Evolutionary conservation across 202 grass and related monocot species (phyloP), one percentile per base, ranked within the genome.

Genomic region (Sporobolus alterniflorus): DNA sequence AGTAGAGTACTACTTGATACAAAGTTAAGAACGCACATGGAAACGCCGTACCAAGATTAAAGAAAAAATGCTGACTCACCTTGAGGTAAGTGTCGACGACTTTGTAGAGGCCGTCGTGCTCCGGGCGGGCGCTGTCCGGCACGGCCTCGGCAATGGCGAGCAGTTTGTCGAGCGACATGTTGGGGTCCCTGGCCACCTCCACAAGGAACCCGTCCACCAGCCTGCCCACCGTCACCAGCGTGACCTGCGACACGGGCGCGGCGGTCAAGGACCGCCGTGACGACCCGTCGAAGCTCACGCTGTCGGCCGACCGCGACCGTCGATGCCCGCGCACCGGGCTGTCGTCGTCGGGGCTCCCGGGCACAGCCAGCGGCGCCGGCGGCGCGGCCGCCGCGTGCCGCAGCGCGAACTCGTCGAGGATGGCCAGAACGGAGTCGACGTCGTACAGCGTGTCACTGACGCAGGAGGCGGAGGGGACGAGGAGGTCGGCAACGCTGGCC

Each of bases 51-150:
- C 17, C 12, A 28, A n/a, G n/a, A n/a, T n/a, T n/a, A n/a, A n/a
- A n/a, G 9, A 9, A 14, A 5, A 54, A 51, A 22, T 22, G 0
- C 10, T 4, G 32, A 32, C 61, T 77, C 80, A 98, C 96, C 89
- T 84, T 88, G 64, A 98, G 93, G 88, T 92, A 98, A 65, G 82
- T 92, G 84, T 98, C 87, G 79, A 98, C 83, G 73, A 90, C 93
- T 88, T 90, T 85, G 91, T 98, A 98, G 64, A 98, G 80, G 43
- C 89, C 89, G 59, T 98, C 91, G 82, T 98, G 93, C 69, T 95
- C 92, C 7, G 83, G 80, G 31, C 96, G 78, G 1, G 87, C 87
- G 59, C 63, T 85, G 64, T 98, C 96, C 4, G 96, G 89, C 73
- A 98, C 73, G 60, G 96, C 83, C 73, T 98, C 91, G 36, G 96